Base-by-base conservation (phyloP, 768 basidiomycete species). In the Lentinus tigrinus region DNA sequence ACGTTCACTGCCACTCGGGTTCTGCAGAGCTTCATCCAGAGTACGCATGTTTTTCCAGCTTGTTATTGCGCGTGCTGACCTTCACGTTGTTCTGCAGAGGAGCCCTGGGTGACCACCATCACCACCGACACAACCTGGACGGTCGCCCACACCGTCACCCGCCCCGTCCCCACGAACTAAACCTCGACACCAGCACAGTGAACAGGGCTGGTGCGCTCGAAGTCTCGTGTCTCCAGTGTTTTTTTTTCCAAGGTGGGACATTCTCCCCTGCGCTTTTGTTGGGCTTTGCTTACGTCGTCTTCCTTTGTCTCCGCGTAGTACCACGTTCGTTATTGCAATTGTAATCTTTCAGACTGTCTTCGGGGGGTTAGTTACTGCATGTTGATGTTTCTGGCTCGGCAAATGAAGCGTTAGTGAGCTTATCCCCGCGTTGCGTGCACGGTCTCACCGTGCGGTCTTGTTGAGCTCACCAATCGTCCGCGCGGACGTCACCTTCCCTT, bases 81-180 rank as follows among this genome's bases (percentile, higher is more conserved):
- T 11, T 10, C 5, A 13, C 36, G 39, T 40, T 6, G 39, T 40
- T 6, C 10, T 34, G 26, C 46, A 61, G 60, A 10, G 14, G 38
- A 48, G 8, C 60, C 60, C 37, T 61, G 52, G 51, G 47, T 61
- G 46, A 61, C 60, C 39, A 61, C 60, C 34, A 53, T 61, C 42
- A 50, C 51, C 21, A 61, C 60, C n/a, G 16, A 48, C 39, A 61
- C 60, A 16, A 24, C 56, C 24, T 61, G 60, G 60, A 57, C 55
- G 13, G 55, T 57, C 9, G 43, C 60, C 14, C 60, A 50, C 52
- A 61, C 55, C 14, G 60, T 54, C 5, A 61, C 60, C 4, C 37
- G 36, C 37, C 28, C 24, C 16, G 39, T 23, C 31, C 47, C 53
- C 9, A 43, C 36, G 11, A 7, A 23, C 9, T 42, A n/a, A 4